Evolutionary conservation across 2,329 filamentous ascomycete genomes (phyloP).

Genomic region (Podosphaera xanthii): DNA sequence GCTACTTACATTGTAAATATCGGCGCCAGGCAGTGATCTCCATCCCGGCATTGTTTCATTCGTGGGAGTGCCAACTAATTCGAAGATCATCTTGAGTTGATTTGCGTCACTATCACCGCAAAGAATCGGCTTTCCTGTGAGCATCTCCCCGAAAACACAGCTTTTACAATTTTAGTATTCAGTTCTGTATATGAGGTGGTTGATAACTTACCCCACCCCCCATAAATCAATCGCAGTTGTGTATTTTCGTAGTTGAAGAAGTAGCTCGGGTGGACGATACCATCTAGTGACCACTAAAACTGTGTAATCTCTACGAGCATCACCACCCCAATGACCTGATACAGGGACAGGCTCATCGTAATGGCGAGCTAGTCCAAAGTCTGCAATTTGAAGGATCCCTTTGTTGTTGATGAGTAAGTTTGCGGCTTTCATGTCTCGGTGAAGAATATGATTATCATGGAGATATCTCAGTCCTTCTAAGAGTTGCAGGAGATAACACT

Average conservation of each 20-base stretch:
- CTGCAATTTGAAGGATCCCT: conserved; percentile 84
- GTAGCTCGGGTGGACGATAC: conserved; percentile 85
- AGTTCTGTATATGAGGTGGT: not conserved
- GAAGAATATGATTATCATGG: conserved; percentile 72
- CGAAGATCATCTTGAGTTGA: conserved; percentile 85
- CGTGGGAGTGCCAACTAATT: conserved; percentile 70
- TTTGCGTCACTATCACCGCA: conserved; percentile 72
- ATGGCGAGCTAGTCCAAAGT: conserved; percentile 84
- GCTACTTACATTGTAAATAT: conserved; percentile 30
- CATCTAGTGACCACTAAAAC: conserved; percentile 91
- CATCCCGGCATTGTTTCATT: conserved; percentile 88
- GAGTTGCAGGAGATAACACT: conserved; percentile 90
- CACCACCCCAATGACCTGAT: conserved; percentile 57
- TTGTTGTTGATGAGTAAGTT: conserved; percentile 91
- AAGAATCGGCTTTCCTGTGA: conserved; percentile 77
- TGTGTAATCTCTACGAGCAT: conserved; percentile 77
- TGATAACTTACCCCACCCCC: conserved; percentile 60
- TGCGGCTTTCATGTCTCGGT: conserved; percentile 97
- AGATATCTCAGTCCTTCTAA: conserved; percentile 77
- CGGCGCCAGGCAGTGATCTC: conserved; percentile 59
- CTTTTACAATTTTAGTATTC: conserved; percentile 19
- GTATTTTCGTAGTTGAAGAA: conserved; percentile 71
- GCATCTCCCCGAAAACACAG: conserved; percentile 98
- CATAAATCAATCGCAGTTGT: conserved; percentile 97
- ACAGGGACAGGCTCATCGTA: conserved; percentile 70